A percentile compares a stretch with the other conserved stretches of the same genome.
Conservation (phyloP, 352 stramenopile genomes). For the Aphanomyces stellatus region DNA sequence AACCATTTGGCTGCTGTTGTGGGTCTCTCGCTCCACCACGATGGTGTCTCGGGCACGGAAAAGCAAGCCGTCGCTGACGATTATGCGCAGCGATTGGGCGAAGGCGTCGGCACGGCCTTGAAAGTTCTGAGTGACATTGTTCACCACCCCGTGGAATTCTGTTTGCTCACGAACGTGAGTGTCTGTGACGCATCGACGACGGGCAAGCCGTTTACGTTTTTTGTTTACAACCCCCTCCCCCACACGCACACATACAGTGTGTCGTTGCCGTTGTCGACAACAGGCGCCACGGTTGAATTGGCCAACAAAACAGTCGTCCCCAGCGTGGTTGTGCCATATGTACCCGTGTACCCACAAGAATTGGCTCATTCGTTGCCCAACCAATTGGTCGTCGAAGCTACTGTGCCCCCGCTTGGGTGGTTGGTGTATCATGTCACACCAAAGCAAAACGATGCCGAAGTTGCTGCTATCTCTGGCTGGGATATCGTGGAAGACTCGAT, state of each 20-base stretch:
- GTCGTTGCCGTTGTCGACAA: conserved; percentile 43
- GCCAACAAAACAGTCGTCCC: conserved; percentile 29
- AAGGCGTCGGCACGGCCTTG: conserved; percentile 56
- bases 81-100: conserved; percentile 89
- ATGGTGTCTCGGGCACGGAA: conserved; percentile 91
- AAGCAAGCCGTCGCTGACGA: conserved; percentile 95
- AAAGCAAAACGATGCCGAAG: background rate
- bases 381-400: conserved; percentile 53
- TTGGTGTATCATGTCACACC: conserved; percentile 22
- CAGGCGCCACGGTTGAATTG: conserved; percentile 31
- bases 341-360: conserved; percentile 29
- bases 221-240: conserved; percentile 62
- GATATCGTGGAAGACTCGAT: conserved; percentile 21
- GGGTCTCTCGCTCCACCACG: conserved; percentile 94
- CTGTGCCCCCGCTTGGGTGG: conserved; percentile 46
- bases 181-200: conserved; percentile 76
- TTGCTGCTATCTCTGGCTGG: background rate
- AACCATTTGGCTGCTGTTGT: conserved; percentile 47
- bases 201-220: conserved; percentile 54
- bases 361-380: conserved; percentile 32
- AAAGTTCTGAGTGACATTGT: conserved; percentile 68
- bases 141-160: conserved; percentile 54
- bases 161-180: conserved; percentile 84
- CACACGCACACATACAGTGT: conserved; percentile 50
- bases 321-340: conserved; percentile 37